Percentiles rank a stretch among this genome's conserved stretches.
phyloP scores from a whole-genome alignment of 2,329 filamentous ascomycete genomes.

The Gremmenia infestans region DNA sequence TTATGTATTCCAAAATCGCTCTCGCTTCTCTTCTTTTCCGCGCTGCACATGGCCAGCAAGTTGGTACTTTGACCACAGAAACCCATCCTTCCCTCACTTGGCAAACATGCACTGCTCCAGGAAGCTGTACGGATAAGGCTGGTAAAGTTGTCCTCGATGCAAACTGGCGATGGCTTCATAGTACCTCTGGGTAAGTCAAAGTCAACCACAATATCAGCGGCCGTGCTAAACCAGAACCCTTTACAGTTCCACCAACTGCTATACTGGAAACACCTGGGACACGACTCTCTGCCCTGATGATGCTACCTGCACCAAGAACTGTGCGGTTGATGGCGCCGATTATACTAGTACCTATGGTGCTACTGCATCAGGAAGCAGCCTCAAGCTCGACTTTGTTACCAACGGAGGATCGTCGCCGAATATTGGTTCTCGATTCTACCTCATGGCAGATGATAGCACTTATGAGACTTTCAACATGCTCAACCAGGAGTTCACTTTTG shows the following conservation, averaged over 20 bases:
- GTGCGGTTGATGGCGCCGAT: slow-evolving; percentile 50
- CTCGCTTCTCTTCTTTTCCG: slow-evolving; percentile 39
- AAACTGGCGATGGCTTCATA: slow-evolving; percentile 56
- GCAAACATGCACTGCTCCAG: slow-evolving; percentile 43
- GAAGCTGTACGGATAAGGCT: slow-evolving; percentile 42
- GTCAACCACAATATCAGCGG: neutral
- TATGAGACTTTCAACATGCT: slow-evolving; percentile 63
- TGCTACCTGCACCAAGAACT: slow-evolving; percentile 42
- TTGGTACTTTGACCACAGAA: slow-evolving; percentile 42
- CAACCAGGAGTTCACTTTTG: slow-evolving; percentile 67
- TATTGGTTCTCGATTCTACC: slow-evolving; percentile 55
- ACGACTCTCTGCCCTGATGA: slow-evolving; percentile 39
- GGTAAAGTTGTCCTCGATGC: slow-evolving; percentile 49
- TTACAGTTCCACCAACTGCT: slow-evolving; percentile 35
- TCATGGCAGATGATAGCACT: slow-evolving; percentile 55
- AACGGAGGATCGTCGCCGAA: slow-evolving; percentile 38
- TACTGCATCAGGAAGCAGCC: slow-evolving; percentile 44
- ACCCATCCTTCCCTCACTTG: slow-evolving; percentile 48
- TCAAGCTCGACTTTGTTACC: slow-evolving; percentile 55
- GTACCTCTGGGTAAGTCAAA: slow-evolving; percentile 6
- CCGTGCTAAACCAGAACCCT: neutral
- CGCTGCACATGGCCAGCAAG: slow-evolving; percentile 42
- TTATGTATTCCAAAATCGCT: slow-evolving; percentile 18
- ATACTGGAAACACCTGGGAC: slow-evolving; percentile 40
- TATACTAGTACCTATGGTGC: slow-evolving; percentile 50